A percentile compares a stretch with the other conserved stretches of the same genome.
These are phyloP conservation scores for Trichoderma virens DNA, from an alignment of 495 filamentous ascomycete genomes.

Conservation along the genomic window DNA sequence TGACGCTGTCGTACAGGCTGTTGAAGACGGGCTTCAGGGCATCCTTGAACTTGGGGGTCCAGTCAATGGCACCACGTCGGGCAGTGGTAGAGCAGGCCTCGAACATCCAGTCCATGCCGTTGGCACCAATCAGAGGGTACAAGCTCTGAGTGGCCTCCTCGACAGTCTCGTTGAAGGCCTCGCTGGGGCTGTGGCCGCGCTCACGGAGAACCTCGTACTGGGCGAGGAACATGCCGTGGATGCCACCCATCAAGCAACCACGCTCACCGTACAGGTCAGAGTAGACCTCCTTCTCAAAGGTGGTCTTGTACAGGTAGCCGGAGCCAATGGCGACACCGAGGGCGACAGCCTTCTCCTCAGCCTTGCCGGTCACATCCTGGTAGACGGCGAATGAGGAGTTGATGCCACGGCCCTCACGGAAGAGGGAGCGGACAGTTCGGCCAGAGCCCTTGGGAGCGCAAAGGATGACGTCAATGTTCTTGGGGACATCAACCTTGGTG, in stretches of 20 bases:
- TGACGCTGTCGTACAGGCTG: slow-evolving; percentile 85
- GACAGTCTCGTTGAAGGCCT: slow-evolving; percentile 99
- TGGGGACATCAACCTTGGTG: slow-evolving; percentile 96
- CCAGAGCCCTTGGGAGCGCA: slow-evolving; percentile 98
- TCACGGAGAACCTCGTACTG: slow-evolving; percentile 99
- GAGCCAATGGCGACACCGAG: slow-evolving; percentile 92
- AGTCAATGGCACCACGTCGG: slow-evolving; percentile 97
- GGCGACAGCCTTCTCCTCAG: slow-evolving; percentile 95
- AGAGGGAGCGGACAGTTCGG: slow-evolving; percentile 94
- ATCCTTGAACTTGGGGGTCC: slow-evolving; percentile 90
- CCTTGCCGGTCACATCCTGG: slow-evolving; percentile 97
- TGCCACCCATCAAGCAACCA: slow-evolving; percentile 99
- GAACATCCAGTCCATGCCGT: slow-evolving; percentile 99
- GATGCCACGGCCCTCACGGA: slow-evolving; percentile 97
- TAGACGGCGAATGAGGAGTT: slow-evolving; percentile 98
- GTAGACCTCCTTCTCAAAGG: slow-evolving; percentile 99
- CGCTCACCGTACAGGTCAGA: slow-evolving; percentile 99
- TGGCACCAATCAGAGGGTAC: slow-evolving; percentile 90
- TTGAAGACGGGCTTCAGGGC: slow-evolving; percentile 98
- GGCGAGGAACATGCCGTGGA: slow-evolving; percentile 99
- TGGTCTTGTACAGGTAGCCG: slow-evolving; percentile 99
- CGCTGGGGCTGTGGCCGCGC: slow-evolving; percentile 90
- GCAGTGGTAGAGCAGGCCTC: slow-evolving; percentile 98
- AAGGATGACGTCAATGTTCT: slow-evolving; percentile 96
- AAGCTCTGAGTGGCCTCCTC: slow-evolving; percentile 98